phyloP scores from a whole-genome alignment of 2,329 filamentous ascomycete species.

The Xylaria sp. region DNA sequence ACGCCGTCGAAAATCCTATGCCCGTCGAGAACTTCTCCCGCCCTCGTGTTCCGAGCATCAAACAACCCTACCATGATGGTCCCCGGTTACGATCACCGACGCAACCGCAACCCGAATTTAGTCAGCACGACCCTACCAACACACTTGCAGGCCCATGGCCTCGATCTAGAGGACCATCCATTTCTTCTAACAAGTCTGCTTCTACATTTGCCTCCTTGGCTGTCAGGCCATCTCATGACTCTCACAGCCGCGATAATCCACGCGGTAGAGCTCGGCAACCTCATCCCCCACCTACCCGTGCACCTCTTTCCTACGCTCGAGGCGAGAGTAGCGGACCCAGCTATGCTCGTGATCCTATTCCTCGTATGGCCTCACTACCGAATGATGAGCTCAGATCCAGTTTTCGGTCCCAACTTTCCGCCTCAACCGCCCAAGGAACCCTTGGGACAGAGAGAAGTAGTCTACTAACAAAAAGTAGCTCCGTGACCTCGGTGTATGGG shows the following conservation, averaged over 20 bases:
- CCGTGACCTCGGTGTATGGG: conserved; percentile 65
- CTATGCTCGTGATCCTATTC: conserved; percentile 46
- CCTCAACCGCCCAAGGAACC: conserved; percentile 63
- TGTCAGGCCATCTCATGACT: conserved; percentile 49
- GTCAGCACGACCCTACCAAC: conserved; percentile 30
- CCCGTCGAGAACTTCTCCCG: conserved; percentile 64
- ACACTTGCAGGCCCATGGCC: conserved; percentile 46
- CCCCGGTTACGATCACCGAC: conserved; percentile 41
- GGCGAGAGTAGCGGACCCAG: conserved; percentile 47
- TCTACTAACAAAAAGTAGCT: conserved; percentile 78
- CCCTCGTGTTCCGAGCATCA: conserved; percentile 60
- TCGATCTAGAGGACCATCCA: conserved; percentile 52
- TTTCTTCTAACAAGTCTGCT: conserved; percentile 54
- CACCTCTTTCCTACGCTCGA: conserved; percentile 41
- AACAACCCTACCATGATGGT: conserved; percentile 47
- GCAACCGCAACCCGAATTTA: conserved; percentile 35
- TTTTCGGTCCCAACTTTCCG: conserved; percentile 61
- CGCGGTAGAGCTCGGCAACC: conserved; percentile 37
- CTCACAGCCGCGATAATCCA: conserved; percentile 37
- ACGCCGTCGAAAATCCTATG: conserved; percentile 43
- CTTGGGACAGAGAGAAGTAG: conserved; percentile 82
- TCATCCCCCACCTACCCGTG: conserved; percentile 35
- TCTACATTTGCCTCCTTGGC: conserved; percentile 53
- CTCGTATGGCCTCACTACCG: conserved; percentile 51
- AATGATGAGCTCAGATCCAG: conserved; percentile 61